A percentile compares a stretch with the other conserved stretches of the same genome.
Evolutionary conservation across 2,329 filamentous ascomycete species (phyloP).

Genomic region (Aspergillus latus): DNA sequence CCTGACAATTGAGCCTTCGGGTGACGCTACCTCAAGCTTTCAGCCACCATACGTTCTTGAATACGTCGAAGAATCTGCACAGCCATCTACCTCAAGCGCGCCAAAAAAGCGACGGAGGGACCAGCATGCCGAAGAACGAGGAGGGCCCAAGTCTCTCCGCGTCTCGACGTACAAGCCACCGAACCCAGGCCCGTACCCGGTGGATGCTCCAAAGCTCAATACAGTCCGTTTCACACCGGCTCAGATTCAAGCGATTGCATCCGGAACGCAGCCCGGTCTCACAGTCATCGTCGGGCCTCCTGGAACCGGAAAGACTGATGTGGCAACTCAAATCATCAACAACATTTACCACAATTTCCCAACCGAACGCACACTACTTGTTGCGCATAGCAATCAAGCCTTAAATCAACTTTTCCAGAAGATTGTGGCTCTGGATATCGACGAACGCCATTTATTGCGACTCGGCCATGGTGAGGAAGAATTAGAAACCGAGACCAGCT

Average conservation of each 20-base stretch:
- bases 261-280: slow-evolving; percentile 88
- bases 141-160: slow-evolving; percentile 66
- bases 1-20: slow-evolving; percentile 76
- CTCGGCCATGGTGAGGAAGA: slow-evolving; percentile 96
- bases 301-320: slow-evolving; percentile 98
- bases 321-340: slow-evolving; percentile 96
- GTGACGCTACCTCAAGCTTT: slow-evolving; percentile 70
- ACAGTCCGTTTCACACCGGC: slow-evolving; percentile 83
- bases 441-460: slow-evolving; percentile 87
- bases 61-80: slow-evolving; percentile 55
- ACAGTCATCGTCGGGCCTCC: slow-evolving; percentile 93
- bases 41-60: slow-evolving; percentile 86
- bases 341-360: slow-evolving; percentile 99
- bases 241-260: slow-evolving; percentile 89
- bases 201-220: slow-evolving; percentile 80
- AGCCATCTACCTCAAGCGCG: slow-evolving; percentile 57
- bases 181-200: slow-evolving; percentile 85
- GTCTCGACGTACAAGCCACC: slow-evolving; percentile 88
- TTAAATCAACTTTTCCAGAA: slow-evolving; percentile 97
- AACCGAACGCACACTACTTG: slow-evolving; percentile 81
- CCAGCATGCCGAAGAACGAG: slow-evolving; percentile 64
- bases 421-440: slow-evolving; percentile 93
- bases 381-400: slow-evolving; percentile 97
- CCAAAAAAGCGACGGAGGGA: slow-evolving; percentile 88
- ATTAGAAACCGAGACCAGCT: slow-evolving; percentile 78